Evolutionary conservation across 352 stramenopile genomes (phyloP).

Genomic region (Thalassiosira delicatula): DNA sequence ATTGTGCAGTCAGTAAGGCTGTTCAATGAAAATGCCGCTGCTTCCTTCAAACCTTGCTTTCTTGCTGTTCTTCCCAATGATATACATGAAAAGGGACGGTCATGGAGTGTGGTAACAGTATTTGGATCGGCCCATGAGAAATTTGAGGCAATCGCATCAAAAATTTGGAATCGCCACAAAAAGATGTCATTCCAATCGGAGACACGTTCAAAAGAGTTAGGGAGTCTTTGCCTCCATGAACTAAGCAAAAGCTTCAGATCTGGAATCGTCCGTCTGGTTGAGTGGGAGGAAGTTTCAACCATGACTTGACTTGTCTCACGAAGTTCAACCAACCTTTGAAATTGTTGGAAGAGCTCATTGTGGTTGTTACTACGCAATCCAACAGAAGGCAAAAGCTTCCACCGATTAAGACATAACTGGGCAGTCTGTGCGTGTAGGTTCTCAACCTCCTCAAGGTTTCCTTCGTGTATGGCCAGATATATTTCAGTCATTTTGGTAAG

Average conservation of each 20-base stretch:
- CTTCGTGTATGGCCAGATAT: slow-evolving; percentile 80
- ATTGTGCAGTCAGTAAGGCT: slow-evolving; percentile 78
- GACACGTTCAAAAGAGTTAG: slow-evolving; percentile 81
- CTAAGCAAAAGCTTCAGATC: slow-evolving; percentile 76
- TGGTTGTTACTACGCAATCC: slow-evolving; percentile 69
- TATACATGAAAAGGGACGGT: slow-evolving; percentile 82
- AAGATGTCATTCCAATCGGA: slow-evolving; percentile 83
- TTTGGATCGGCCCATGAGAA: slow-evolving; percentile 83
- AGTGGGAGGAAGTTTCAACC: slow-evolving; percentile 81
- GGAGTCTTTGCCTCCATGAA: slow-evolving; percentile 81
- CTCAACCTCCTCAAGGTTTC: slow-evolving; percentile 82
- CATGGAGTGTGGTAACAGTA: slow-evolving; percentile 82
- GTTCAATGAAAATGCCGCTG: slow-evolving; percentile 70
- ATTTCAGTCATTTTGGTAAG: slow-evolving; percentile 83
- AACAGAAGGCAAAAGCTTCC: slow-evolving; percentile 78
- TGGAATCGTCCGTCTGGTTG: slow-evolving; percentile 73
- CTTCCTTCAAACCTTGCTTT: slow-evolving; percentile 80
- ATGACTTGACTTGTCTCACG: slow-evolving; percentile 85
- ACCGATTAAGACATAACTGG: slow-evolving; percentile 80
- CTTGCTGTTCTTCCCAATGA: slow-evolving; percentile 77
- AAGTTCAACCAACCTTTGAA: slow-evolving; percentile 85
- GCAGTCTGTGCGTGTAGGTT: slow-evolving; percentile 82
- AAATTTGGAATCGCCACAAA: slow-evolving; percentile 83
- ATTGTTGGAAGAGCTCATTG: slow-evolving; percentile 77
- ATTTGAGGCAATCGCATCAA: slow-evolving; percentile 80